Conservation (phyloP, 2,329 filamentous ascomycete species). For the Trichoderma semiorbis region DNA sequence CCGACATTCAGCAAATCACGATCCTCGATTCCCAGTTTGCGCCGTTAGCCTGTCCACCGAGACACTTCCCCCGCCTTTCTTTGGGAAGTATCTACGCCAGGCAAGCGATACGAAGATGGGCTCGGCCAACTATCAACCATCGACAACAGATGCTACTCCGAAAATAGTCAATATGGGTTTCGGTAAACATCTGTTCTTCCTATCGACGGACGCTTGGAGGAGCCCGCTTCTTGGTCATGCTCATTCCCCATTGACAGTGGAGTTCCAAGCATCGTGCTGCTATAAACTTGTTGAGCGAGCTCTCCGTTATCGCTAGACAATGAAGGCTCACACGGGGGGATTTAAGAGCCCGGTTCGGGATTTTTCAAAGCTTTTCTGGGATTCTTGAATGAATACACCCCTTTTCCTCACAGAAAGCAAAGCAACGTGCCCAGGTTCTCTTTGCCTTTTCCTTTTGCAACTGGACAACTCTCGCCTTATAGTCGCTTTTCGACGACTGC, state of each 20-base stretch:
- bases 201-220: neutral
- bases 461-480: neutral
- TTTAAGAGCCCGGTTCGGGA: neutral
- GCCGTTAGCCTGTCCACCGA: neutral
- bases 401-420: neutral
- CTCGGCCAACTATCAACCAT: neutral
- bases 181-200: neutral
- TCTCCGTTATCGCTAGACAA: neutral
- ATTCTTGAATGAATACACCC: neutral
- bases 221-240: neutral
- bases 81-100: neutral
- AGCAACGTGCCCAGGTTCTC: neutral
- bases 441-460: neutral
- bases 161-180: neutral
- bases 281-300: neutral
- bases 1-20: slow-evolving; percentile 14
- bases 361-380: neutral
- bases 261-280: neutral
- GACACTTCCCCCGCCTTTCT: neutral
- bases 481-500: neutral
- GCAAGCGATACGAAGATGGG: neutral
- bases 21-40: neutral
- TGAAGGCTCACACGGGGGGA: neutral
- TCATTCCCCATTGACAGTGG: neutral
- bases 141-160: neutral